A percentile compares a stretch with the other conserved stretches of the same genome.
phyloP scores from a whole-genome alignment of 179 eudicot species.

The Drosera spatulata region DNA sequence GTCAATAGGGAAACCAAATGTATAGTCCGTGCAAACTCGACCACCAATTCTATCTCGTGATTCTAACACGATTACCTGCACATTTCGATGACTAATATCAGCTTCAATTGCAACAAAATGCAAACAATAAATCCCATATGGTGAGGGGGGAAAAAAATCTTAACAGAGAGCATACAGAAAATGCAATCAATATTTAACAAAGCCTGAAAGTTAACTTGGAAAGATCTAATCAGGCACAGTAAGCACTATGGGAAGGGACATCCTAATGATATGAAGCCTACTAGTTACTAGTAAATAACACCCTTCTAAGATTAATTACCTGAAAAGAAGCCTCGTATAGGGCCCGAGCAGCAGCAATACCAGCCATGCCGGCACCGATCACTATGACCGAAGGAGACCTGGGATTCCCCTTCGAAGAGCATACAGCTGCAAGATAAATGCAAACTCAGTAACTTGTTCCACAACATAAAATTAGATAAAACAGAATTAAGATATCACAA shows the following conservation, averaged over 20 bases:
- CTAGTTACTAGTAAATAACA: too few species aligned
- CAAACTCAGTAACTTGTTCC: neutral
- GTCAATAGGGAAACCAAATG: constrained; percentile 96
- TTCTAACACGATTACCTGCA: constrained; percentile 75
- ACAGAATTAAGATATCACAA: too few species aligned
- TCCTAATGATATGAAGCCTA: too few species aligned
- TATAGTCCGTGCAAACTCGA: constrained; percentile 89
- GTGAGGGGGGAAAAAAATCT: too few species aligned
- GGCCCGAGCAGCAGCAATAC: constrained; percentile 88
- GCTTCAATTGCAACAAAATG: constrained; percentile 1
- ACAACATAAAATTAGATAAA: too few species aligned
- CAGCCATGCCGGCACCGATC: constrained; percentile 89
- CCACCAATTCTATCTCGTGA: constrained; percentile 96
- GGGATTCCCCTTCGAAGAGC: constrained; percentile 35
- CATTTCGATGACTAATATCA: constrained; percentile 1
- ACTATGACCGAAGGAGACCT: constrained; percentile 82
- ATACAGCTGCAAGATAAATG: constrained; percentile 37
- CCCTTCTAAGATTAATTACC: neutral
- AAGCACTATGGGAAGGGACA: too few species aligned
- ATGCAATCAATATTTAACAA: too few species aligned
- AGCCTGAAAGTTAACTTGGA: too few species aligned
- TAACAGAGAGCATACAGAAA: too few species aligned
- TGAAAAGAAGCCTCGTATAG: constrained; percentile 89
- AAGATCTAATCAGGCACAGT: too few species aligned
- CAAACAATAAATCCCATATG: neutral